A percentile compares a stretch with the other conserved stretches of the same genome.
phyloP scores from a whole-genome alignment of 2,329 filamentous ascomycete species.

The Colletotrichum tropicale region DNA sequence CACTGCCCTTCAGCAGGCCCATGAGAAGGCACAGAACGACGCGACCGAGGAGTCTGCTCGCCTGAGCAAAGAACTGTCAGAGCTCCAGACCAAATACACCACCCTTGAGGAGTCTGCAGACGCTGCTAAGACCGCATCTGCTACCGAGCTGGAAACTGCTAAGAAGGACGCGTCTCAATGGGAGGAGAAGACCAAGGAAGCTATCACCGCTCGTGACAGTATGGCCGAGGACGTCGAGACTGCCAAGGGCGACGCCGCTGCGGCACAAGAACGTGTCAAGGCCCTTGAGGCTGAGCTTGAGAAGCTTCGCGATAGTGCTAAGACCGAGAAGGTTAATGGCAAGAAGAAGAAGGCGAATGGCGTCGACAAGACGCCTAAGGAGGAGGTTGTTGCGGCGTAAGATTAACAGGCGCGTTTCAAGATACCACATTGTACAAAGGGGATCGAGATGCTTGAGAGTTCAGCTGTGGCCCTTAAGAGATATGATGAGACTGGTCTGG shows the following conservation, averaged over 20 bases:
- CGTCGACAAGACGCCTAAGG: slow-evolving; percentile 12
- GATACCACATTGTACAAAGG: slow-evolving; percentile 6
- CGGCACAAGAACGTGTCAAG: slow-evolving; percentile 22
- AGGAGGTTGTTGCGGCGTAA: slow-evolving; percentile 21
- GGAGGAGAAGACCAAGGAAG: slow-evolving; percentile 6
- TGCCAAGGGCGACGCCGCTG: slow-evolving; percentile 24
- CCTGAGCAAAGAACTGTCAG: slow-evolving; percentile 7
- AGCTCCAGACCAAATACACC: slow-evolving; percentile 3
- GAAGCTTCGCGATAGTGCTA: slow-evolving; percentile 32
- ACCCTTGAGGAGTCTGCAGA: slow-evolving; percentile 12
- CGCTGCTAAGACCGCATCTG: not conserved
- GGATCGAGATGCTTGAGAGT: not conserved
- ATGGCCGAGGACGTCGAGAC: slow-evolving; percentile 25
- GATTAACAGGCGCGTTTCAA: not conserved
- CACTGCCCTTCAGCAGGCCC: slow-evolving; percentile 5
- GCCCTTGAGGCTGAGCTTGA: slow-evolving; percentile 26
- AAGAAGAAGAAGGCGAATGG: slow-evolving; percentile 40
- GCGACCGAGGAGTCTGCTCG: slow-evolving; percentile 5
- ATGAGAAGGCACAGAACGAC: slow-evolving; percentile 24
- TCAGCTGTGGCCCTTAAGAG: not conserved
- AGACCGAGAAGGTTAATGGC: slow-evolving; percentile 40
- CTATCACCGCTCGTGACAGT: not conserved
- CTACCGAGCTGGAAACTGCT: slow-evolving; percentile 7
- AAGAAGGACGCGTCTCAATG: slow-evolving; percentile 13
- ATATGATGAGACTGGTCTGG: not conserved